phyloP scores from a whole-genome alignment of 805 yeast species.

The Blastobotrys chiropterorum region DNA sequence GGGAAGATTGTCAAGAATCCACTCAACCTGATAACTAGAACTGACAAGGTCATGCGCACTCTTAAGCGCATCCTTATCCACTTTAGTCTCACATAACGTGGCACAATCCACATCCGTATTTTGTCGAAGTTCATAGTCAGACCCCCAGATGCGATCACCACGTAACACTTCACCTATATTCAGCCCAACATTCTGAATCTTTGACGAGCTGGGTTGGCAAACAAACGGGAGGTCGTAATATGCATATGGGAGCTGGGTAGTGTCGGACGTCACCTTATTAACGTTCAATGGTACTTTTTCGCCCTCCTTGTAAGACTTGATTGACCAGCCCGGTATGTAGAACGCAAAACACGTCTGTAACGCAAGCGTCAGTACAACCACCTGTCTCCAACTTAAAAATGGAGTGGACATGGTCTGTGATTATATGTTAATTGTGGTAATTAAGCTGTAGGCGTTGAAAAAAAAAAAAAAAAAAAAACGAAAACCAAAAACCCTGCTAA shows the following conservation, averaged over 20 bases:
- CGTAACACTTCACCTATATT: conserved; percentile 71
- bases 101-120: conserved; percentile 61
- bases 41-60: conserved; percentile 55
- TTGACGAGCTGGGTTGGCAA: conserved; percentile 50
- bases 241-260: conserved; percentile 69
- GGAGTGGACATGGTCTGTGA: not conserved
- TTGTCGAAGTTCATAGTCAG: conserved; percentile 60
- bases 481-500: not conserved
- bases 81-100: conserved; percentile 60
- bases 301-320: conserved; percentile 39
- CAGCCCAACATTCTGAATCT: conserved; percentile 48
- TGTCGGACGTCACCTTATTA: conserved; percentile 72
- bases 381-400: not conserved
- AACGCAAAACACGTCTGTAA: not conserved
- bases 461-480: not conserved
- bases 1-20: conserved; percentile 79
- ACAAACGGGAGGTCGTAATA: conserved; percentile 76
- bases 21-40: conserved; percentile 70
- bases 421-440: no score
- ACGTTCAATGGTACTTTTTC: conserved; percentile 64
- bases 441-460: no score
- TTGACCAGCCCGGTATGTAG: conserved; percentile 30
- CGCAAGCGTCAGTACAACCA: not conserved
- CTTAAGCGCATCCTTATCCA: conserved; percentile 43
- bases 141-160: conserved; percentile 75